A percentile compares a stretch with the other conserved stretches of the same genome.
phyloP scores from a whole-genome alignment of 495 filamentous ascomycete genomes.

The Penicillium cinerascens region DNA sequence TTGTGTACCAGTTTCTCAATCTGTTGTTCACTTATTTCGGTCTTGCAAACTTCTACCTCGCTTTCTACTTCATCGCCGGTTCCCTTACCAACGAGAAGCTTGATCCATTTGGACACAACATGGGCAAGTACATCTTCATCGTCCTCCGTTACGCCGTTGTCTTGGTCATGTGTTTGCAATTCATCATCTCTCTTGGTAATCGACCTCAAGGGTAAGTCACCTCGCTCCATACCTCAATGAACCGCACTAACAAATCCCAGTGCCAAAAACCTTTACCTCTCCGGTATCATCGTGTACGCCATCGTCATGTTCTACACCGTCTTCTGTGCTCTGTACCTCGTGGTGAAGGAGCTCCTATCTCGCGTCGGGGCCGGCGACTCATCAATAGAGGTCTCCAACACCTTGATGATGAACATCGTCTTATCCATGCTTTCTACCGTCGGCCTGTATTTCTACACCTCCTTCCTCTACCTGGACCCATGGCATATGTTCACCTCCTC shows the following conservation, averaged over 20 bases:
- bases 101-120: slow-evolving; percentile 86
- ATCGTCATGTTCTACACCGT: slow-evolving; percentile 96
- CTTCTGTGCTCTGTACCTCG: slow-evolving; percentile 82
- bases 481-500: slow-evolving; percentile 99
- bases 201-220: slow-evolving; percentile 77
- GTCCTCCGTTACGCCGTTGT: slow-evolving; percentile 81
- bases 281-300: slow-evolving; percentile 79
- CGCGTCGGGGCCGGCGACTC: slow-evolving; percentile 36
- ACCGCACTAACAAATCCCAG: slow-evolving; percentile 19
- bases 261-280: slow-evolving; percentile 86
- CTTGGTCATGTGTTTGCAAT: slow-evolving; percentile 87
- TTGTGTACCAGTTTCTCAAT: slow-evolving; percentile 88
- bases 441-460: slow-evolving; percentile 94
- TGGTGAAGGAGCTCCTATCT: slow-evolving; percentile 69
- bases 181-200: slow-evolving; percentile 98
- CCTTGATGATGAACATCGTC: slow-evolving; percentile 91
- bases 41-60: slow-evolving; percentile 97
- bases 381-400: slow-evolving; percentile 64
- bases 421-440: slow-evolving; percentile 84
- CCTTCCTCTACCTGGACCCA: slow-evolving; percentile 92
- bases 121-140: slow-evolving; percentile 80
- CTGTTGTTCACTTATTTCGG: slow-evolving; percentile 97
- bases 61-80: slow-evolving; percentile 97
- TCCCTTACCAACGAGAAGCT: slow-evolving; percentile 77
- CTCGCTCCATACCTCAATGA: not conserved